Percentiles rank a stretch among this genome's conserved stretches.
phyloP scores from a whole-genome alignment of 345 rosid species.

The Salix caprea region DNA sequence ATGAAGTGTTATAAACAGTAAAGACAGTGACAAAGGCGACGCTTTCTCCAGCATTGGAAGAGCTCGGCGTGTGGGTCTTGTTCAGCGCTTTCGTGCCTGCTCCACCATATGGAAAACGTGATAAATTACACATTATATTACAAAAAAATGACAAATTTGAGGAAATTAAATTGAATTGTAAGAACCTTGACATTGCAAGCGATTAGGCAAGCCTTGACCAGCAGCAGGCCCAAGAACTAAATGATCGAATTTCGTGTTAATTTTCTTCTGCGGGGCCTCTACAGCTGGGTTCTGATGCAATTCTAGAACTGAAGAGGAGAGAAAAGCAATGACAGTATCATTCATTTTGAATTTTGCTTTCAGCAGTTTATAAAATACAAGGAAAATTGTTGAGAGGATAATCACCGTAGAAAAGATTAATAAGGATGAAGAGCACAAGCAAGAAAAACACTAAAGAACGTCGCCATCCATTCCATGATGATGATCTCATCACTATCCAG shows the following conservation, averaged over 20 bases:
- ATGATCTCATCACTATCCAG: slow-evolving; percentile 36
- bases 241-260: slow-evolving; percentile 56
- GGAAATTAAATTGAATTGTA: not conserved
- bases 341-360: not conserved
- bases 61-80: slow-evolving; percentile 38
- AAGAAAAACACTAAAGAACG: slow-evolving; percentile 42
- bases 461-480: slow-evolving; percentile 62
- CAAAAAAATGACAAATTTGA: not conserved
- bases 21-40: slow-evolving; percentile 72
- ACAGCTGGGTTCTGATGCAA: slow-evolving; percentile 33
- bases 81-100: slow-evolving; percentile 73
- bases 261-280: slow-evolving; percentile 27
- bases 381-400: not conserved
- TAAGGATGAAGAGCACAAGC: slow-evolving; percentile 54
- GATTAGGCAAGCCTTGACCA: slow-evolving; percentile 74
- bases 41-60: slow-evolving; percentile 36
- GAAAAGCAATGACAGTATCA: not conserved
- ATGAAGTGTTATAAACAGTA: slow-evolving; percentile 52
- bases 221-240: slow-evolving; percentile 67
- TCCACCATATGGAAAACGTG: not conserved
- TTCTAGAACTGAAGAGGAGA: slow-evolving; percentile 35
- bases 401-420: slow-evolving; percentile 53
- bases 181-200: slow-evolving; percentile 78
- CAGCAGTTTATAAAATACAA: not conserved
- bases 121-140: not conserved